These are phyloP conservation scores for Plasmodium knowlesi DNA, from an alignment of 169 alveolate genomes.

Conservation along the genomic window DNA sequence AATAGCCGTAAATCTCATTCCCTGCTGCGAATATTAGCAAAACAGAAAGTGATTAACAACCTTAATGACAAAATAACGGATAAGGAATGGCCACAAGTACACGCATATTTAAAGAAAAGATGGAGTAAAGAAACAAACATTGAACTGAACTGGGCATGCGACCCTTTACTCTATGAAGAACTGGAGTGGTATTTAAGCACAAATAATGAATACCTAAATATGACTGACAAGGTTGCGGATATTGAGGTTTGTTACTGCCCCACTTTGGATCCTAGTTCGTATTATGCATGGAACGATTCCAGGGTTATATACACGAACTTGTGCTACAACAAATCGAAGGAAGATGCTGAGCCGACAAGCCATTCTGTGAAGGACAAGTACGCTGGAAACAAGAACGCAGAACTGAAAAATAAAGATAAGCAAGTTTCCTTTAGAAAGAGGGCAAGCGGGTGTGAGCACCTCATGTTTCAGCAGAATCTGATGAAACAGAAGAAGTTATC, in stretches of 20 bases:
- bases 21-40: constrained; percentile 68
- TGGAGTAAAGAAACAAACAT: constrained; percentile 78
- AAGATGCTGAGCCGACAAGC: constrained; percentile 24
- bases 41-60: constrained; percentile 56
- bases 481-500: constrained; percentile 57
- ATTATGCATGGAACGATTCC: constrained; percentile 83
- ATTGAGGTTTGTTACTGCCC: constrained; percentile 81
- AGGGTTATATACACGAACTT: constrained; percentile 76
- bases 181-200: constrained; percentile 79
- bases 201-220: constrained; percentile 76
- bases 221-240: constrained; percentile 77
- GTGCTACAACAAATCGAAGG: constrained; percentile 62
- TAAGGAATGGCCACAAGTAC: constrained; percentile 79
- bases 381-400: constrained; percentile 5
- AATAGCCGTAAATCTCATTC: constrained; percentile 77
- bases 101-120: constrained; percentile 65
- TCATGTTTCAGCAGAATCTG: constrained; percentile 68
- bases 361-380: neutral
- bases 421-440: constrained; percentile 63
- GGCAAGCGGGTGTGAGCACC: constrained; percentile 76
- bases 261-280: constrained; percentile 76
- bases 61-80: constrained; percentile 72
- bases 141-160: constrained; percentile 82
- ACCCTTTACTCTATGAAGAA: constrained; percentile 79
- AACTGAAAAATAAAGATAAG: constrained; percentile 37